These are phyloP conservation scores for Lichtheimia corymbifera DNA, from an alignment of 371 early-diverging fungal species.

Conservation along the genomic window DNA sequence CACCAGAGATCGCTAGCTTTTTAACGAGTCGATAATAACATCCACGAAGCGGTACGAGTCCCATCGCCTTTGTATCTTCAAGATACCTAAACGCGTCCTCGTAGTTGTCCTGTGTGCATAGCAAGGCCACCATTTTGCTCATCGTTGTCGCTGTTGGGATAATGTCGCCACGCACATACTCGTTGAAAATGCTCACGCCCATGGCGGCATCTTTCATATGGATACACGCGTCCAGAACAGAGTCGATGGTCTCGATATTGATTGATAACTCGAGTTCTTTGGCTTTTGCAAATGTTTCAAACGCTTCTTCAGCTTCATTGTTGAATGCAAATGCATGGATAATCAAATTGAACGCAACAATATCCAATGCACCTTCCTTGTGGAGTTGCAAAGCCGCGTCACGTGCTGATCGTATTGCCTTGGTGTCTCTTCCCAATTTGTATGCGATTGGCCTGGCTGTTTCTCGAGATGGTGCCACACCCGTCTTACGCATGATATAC, in stretches of 20 bases:
- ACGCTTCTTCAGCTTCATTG: constrained; percentile 51
- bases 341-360: constrained; percentile 58
- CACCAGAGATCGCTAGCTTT: constrained; percentile 60
- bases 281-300: constrained; percentile 38
- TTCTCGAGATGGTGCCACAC: constrained; percentile 40
- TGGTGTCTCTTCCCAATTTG: constrained; percentile 27
- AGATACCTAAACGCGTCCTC: constrained; percentile 77
- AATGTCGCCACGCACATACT: neutral
- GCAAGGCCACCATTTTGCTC: constrained; percentile 60
- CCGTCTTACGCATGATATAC: constrained; percentile 57
- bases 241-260: constrained; percentile 58
- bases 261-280: constrained; percentile 37
- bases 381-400: constrained; percentile 35
- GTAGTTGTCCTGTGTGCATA: constrained; percentile 62
- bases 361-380: constrained; percentile 36
- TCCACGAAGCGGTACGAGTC: constrained; percentile 58
- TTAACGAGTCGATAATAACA: constrained; percentile 63
- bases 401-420: constrained; percentile 41
- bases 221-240: constrained; percentile 61
- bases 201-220: constrained; percentile 39
- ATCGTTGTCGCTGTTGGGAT: constrained; percentile 52
- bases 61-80: constrained; percentile 69
- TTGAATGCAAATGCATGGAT: constrained; percentile 43
- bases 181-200: constrained; percentile 49
- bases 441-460: constrained; percentile 30